A percentile compares a stretch with the other conserved stretches of the same genome.
phyloP scores from a whole-genome alignment of 805 yeast genomes.

The Wickerhamiella spandovensis region DNA sequence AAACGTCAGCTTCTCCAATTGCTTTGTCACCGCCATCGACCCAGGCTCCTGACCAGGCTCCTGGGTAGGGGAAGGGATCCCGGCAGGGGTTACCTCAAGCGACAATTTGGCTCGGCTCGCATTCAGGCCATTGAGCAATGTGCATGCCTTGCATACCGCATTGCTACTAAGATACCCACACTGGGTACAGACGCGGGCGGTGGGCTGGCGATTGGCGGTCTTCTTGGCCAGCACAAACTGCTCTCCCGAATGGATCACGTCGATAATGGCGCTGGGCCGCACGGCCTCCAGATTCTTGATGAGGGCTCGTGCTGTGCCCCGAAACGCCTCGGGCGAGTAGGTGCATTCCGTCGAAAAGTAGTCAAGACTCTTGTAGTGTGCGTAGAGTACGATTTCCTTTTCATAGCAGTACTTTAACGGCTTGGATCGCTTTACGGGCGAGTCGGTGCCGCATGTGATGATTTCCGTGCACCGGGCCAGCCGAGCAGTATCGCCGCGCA shows the following conservation, averaged over 20 bases:
- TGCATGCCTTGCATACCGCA: constrained; percentile 84
- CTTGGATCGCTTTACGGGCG: constrained; percentile 79
- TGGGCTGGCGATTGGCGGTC: constrained; percentile 12
- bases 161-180: constrained; percentile 91
- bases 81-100: constrained; percentile 32
- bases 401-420: constrained; percentile 95
- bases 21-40: constrained; percentile 10
- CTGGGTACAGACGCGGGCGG: constrained; percentile 46
- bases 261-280: constrained; percentile 86
- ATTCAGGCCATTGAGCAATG: constrained; percentile 72
- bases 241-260: constrained; percentile 90
- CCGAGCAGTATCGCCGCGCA: constrained; percentile 93
- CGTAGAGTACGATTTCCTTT: constrained; percentile 93
- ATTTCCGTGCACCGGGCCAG: constrained; percentile 79
- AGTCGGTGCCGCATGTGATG: constrained; percentile 63
- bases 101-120: constrained; percentile 52
- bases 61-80: background rate
- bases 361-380: constrained; percentile 89
- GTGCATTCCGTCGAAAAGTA: constrained; percentile 96
- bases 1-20: constrained; percentile 34
- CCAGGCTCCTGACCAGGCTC: background rate
- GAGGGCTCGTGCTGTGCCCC: constrained; percentile 92
- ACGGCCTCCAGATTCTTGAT: constrained; percentile 82
- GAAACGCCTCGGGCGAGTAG: constrained; percentile 95
- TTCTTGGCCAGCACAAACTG: constrained; percentile 12